phyloP scores from a whole-genome alignment of 2,329 filamentous ascomycete species.

The Coniochaeta prunicola region DNA sequence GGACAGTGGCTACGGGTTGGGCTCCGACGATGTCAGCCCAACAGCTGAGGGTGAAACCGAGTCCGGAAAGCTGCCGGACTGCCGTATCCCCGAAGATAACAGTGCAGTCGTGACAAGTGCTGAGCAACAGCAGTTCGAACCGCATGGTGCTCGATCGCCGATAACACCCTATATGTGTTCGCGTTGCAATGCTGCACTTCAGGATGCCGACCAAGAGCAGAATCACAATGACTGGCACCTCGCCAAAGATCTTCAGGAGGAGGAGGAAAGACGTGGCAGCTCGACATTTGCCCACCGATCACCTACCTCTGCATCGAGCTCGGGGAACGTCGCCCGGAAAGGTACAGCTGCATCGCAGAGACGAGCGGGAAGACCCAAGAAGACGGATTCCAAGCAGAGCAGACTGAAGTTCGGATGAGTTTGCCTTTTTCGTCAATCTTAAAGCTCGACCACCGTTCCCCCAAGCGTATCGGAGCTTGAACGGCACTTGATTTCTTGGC shows the following conservation, averaged over 20 bases:
- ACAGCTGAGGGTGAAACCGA: conserved; percentile 16
- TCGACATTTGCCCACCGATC: conserved; percentile 32
- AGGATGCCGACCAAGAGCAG: conserved; percentile 48
- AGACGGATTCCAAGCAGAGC: conserved; percentile 51
- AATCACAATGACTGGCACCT: conserved; percentile 94
- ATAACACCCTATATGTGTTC: conserved; percentile 44
- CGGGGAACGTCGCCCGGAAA: conserved; percentile 17
- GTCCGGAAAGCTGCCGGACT: conserved; percentile 11
- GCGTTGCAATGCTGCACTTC: conserved; percentile 58
- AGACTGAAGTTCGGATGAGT: conserved; percentile 52
- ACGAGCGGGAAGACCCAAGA: conserved; percentile 29
- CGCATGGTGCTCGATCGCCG: conserved; percentile 23
- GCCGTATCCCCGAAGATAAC: conserved; percentile 4
- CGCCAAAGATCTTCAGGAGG: conserved; percentile 72
- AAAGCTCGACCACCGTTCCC: neutral
- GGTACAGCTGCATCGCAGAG: conserved; percentile 29
- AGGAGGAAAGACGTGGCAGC: conserved; percentile 46
- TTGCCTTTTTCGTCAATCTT: neutral
- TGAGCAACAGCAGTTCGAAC: conserved; percentile 4
- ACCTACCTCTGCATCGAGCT: conserved; percentile 22
- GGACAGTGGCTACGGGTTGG: conserved; percentile 11
- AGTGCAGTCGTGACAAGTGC: neutral
- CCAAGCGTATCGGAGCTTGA: neutral
- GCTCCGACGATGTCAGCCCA: conserved; percentile 18
- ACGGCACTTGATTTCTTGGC: neutral